Evolutionary conservation across 306 rosid genomes (phyloP).

Genomic region (Castanospermum australe): DNA sequence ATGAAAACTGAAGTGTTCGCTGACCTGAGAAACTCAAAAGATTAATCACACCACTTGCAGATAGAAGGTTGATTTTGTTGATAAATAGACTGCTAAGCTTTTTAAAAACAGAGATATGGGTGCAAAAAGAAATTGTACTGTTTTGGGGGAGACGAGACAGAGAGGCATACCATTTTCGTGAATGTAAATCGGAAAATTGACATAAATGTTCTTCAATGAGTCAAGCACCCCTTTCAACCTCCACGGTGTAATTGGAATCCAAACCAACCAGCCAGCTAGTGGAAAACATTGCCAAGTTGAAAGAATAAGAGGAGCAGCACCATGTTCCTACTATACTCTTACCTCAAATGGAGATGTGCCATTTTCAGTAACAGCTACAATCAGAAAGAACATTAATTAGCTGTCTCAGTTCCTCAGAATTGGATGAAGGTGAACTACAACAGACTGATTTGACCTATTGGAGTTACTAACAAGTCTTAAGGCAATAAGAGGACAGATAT

Average conservation of each 20-base stretch:
- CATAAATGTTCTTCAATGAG: slow-evolving; percentile 29
- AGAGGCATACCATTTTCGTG: slow-evolving; percentile 42
- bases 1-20: slow-evolving; percentile 36
- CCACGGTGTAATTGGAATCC: slow-evolving; percentile 28
- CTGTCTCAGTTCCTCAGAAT: not conserved
- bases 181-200: slow-evolving; percentile 34
- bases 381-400: not conserved
- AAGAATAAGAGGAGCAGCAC: not conserved
- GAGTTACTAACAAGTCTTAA: not conserved
- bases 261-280: not conserved
- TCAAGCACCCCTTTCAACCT: slow-evolving; percentile 28
- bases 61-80: not conserved
- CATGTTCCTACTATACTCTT: slow-evolving; percentile 4
- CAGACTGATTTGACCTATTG: not conserved
- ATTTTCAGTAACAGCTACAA: not conserved
- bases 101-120: not conserved
- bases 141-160: not conserved
- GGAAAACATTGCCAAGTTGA: not conserved
- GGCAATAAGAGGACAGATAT: not conserved
- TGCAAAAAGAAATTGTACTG: not conserved
- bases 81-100: not conserved
- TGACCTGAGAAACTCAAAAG: slow-evolving; percentile 36
- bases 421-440: not conserved
- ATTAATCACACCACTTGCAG: not conserved
- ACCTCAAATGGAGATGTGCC: slow-evolving; percentile 25